These are phyloP conservation scores for Mucor sp. DNA, from an alignment of 371 early-diverging fungal genomes.

Conservation along the genomic window DNA sequence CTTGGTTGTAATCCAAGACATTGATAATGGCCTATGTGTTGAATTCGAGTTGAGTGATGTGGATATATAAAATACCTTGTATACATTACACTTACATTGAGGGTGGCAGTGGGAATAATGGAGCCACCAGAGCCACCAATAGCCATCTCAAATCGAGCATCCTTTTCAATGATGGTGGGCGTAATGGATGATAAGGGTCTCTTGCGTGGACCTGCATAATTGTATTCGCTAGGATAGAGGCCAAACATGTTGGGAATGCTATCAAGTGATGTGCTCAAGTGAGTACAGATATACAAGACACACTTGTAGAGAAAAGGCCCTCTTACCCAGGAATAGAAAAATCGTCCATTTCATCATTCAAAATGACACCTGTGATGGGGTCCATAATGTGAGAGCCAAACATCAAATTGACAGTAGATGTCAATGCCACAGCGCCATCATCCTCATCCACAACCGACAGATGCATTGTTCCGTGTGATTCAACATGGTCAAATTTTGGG, in stretches of 20 bases:
- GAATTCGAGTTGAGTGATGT: too few species aligned
- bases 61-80: background rate
- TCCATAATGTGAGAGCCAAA: slow-evolving; percentile 97
- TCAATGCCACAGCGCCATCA: slow-evolving; percentile 87
- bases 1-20: slow-evolving; percentile 69
- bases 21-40: slow-evolving; percentile 69
- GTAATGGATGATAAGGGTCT: slow-evolving; percentile 92
- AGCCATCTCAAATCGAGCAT: slow-evolving; percentile 73
- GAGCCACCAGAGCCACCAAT: slow-evolving; percentile 98
- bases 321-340: slow-evolving; percentile 86
- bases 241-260: slow-evolving; percentile 81
- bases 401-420: slow-evolving; percentile 93
- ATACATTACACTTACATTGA: slow-evolving; percentile 58
- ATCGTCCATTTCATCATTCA: slow-evolving; percentile 99
- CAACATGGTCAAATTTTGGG: slow-evolving; percentile 75
- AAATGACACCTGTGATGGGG: slow-evolving; percentile 91
- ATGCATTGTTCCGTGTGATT: slow-evolving; percentile 97
- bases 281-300: too few species aligned
- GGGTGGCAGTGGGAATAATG: slow-evolving; percentile 86
- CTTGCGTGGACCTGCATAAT: slow-evolving; percentile 87
- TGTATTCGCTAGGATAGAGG: slow-evolving; percentile 79
- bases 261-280: too few species aligned
- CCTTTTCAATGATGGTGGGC: slow-evolving; percentile 84
- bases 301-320: too few species aligned
- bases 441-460: slow-evolving; percentile 89